Evolutionary conservation across 257 asterid species (phyloP).

Genomic region (Asclepias syriaca): DNA sequence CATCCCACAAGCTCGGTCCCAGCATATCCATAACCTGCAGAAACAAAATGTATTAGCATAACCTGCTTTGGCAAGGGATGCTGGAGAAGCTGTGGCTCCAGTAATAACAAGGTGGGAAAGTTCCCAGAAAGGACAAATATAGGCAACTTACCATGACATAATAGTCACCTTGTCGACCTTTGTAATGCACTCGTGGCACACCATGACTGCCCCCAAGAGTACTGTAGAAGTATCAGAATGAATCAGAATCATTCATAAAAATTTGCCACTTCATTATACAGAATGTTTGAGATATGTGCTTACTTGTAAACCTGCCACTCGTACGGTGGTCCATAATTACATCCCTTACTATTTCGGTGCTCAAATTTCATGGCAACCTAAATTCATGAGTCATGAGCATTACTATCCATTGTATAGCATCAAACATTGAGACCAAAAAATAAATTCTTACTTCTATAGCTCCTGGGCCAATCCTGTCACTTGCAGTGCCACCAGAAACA

Average conservation of each 20-base stretch:
- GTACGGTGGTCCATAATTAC: constrained; percentile 69
- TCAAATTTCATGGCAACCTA: constrained; percentile 89
- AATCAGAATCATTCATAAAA: constrained; percentile 8
- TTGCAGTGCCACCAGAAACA: constrained; percentile 37
- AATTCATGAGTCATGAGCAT: not conserved
- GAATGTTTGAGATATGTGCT: constrained; percentile 12
- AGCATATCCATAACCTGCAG: constrained; percentile 80
- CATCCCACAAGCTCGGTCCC: constrained; percentile 88
- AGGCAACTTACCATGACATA: constrained; percentile 59
- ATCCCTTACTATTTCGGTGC: constrained; percentile 80
- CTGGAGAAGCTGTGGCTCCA: not conserved
- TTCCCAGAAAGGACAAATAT: constrained; percentile 5
- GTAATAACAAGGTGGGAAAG: constrained; percentile 1
- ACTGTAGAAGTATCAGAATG: constrained; percentile 32
- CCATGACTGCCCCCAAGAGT: constrained; percentile 84
- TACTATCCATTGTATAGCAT: not conserved
- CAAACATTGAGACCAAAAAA: not conserved
- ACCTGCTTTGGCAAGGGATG: not conserved
- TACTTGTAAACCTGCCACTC: constrained; percentile 93
- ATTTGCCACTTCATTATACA: constrained; percentile 2
- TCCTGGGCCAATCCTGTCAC: constrained; percentile 56
- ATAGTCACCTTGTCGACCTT: constrained; percentile 75
- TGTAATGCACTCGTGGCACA: constrained; percentile 82
- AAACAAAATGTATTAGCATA: constrained; percentile 7
- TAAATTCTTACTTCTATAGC: constrained; percentile 45